Evolutionary conservation across 352 stramenopile genomes (phyloP).

Genomic region (Halophytophthora polymorphica): DNA sequence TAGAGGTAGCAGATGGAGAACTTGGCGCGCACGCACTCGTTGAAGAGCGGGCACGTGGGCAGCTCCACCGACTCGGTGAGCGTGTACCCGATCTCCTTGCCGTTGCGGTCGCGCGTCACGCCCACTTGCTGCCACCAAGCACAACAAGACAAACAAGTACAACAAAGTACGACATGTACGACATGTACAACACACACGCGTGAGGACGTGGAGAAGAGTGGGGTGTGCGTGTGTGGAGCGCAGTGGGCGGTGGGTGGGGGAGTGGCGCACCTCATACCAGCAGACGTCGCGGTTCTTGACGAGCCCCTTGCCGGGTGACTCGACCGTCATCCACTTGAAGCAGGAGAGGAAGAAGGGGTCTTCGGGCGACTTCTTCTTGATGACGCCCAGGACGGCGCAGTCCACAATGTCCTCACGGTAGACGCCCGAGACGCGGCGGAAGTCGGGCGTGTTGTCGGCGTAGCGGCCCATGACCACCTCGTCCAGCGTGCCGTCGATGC

Average conservation of each 20-base stretch:
- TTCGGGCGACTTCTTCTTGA: conserved; percentile 39
- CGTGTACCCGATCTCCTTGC: conserved; percentile 81
- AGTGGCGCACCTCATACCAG: conserved; percentile 50
- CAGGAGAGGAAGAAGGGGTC: conserved; percentile 72
- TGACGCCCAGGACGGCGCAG: conserved; percentile 66
- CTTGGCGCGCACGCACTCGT: conserved; percentile 64
- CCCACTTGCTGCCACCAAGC: conserved; percentile 39
- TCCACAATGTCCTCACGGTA: conserved; percentile 78
- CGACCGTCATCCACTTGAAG: conserved; percentile 84
- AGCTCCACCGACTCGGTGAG: conserved; percentile 75
- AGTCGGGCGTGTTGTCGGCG: conserved; percentile 64
- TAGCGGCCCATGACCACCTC: conserved; percentile 76
- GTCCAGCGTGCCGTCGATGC: conserved; percentile 67
- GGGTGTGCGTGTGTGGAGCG: too few relatives aligned
- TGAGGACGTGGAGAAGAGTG: too few relatives aligned
- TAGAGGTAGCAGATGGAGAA: conserved; percentile 77
- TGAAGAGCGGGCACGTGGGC: conserved; percentile 58
- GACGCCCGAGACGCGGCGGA: conserved; percentile 67
- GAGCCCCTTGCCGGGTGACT: conserved; percentile 61
- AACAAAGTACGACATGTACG: too few relatives aligned
- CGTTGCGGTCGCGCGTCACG: conserved; percentile 58
- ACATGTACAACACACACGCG: too few relatives aligned
- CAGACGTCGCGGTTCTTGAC: conserved; percentile 80
- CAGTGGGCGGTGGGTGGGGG: neutral
- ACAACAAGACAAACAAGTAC: neutral